Evolutionary conservation across 2,329 filamentous ascomycete genomes (phyloP), one percentile per base, ranked within the genome.

Genomic region (Ceratocystis eucalypticola): DNA sequence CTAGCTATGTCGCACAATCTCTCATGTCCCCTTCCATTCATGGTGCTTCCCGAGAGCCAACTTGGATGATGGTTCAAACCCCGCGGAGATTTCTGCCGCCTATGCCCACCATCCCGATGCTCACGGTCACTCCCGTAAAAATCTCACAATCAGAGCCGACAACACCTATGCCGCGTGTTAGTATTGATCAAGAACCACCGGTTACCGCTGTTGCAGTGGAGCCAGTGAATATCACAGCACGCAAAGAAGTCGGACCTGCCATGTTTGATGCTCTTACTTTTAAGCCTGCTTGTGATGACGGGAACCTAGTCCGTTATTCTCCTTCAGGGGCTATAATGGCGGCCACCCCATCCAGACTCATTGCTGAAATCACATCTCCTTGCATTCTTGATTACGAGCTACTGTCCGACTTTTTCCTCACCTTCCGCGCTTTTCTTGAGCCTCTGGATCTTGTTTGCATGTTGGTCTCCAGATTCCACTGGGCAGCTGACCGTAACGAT

Each of bases 381-480:
- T 91, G 86, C 62, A 96, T 97, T 73, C 84, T 99, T 72, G 93
- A 99, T 74, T 99, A 99, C 74, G 93, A 97, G 72, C 82, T 99
- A 4, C 84, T 99, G 3, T 97, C 94, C 0, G 94, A 99, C 75
- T 99, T 99, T 76, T 99, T 99, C 72, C 83, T 99, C 25, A 97
- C 94, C 0, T 99, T 91, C 73, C 89, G 94, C 62, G 84, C 88
- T 2, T 99, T 96, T 73, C 79, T 99, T 68, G 86, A 89, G 12
- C 80, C 88, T 0, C 79, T 81, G 22, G 88, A 93, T 71, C 80
- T 99, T 2, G 81, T 96, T 25, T 85, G 86, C 61, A 91, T 96
- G 80, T 80, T 99, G 17, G 82, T 97, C 69, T 88, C 92, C 1
- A 85, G 94, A 20, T 77, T 99, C 64, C 82, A 86, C 70, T 99